These are phyloP conservation scores for Papilionanthe hybrid DNA, from an alignment of 116 monocot species.

Conservation along the genomic window DNA sequence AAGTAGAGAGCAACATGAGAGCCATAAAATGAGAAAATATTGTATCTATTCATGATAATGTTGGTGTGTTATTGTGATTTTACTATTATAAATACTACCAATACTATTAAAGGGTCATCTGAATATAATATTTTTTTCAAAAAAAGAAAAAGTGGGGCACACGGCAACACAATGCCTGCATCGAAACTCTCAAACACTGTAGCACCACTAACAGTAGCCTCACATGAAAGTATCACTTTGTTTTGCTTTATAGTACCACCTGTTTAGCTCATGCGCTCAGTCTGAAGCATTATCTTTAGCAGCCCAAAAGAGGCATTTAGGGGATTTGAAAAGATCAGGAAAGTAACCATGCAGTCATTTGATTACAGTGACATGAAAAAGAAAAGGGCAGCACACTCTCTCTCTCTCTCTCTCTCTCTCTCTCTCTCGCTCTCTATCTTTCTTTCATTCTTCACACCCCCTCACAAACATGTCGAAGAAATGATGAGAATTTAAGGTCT, in stretches of 20 bases:
- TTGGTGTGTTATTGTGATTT: no score
- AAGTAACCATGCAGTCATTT: neutral
- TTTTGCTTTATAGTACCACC: constrained; percentile 3
- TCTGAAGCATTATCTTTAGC: neutral
- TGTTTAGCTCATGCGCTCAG: constrained; percentile 2
- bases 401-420: neutral
- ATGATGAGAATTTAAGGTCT: neutral
- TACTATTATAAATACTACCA: no score
- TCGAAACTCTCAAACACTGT: constrained; percentile 1
- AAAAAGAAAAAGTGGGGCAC: neutral
- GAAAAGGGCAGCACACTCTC: neutral
- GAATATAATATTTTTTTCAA: no score
- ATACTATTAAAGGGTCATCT: no score
- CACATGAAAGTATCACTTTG: neutral
- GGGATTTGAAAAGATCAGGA: constrained; percentile 1
- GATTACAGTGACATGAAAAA: neutral
- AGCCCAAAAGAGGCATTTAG: neutral
- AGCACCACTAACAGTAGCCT: neutral
- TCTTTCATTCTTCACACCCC: neutral
- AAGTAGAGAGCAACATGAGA: neutral
- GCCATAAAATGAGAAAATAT: neutral
- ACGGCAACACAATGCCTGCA: neutral
- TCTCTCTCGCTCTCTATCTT: neutral
- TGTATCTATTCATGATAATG: no score
- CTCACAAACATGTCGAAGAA: neutral